Base-by-base conservation (phyloP, 306 rosid species). In the Ziziphus jujuba region DNA sequence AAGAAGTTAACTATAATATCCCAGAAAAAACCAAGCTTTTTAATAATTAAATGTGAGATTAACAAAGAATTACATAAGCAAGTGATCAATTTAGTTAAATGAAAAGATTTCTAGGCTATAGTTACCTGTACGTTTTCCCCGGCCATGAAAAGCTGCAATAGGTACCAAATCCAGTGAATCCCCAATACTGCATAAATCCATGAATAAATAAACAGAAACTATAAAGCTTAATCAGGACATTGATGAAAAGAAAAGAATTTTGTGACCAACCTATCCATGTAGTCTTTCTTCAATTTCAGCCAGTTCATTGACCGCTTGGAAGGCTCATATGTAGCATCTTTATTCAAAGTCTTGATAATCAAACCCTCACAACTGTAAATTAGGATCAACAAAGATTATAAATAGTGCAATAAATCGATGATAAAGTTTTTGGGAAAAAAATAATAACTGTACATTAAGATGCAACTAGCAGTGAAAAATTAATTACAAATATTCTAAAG, bases 81-180 rank as follows among this genome's bases (percentile, higher is more conserved):
- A 72, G 22, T 63, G 66, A 67, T 49, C 74, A 28, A 22, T 36
- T 33, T 24, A 40, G 61, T 66, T 52, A 59, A 51, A 34, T 60
- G 72, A 71, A 47, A n/a, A 72, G 4, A 28, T 28, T 28, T 28
- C 55, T 16, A 24, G 68, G 59, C 40, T 48, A 55, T 54, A 23
- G 74, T 80, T 67, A 93, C 97, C 99, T 88, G 96, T 84, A 62
- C 97, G 97, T 70, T 88, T 93, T 56, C 98, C 97, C 49, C 91
- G 97, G 24, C 99, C 99, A 9, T 88, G 90, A 65, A 93, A 93
- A 69, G 97, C 99, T 71, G 87, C 99, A 75, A 93, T 88, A 58
- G 99, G 97, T 23, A 88, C 99, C 97, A 90, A 84, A 86, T 93
- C 97, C 64, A 93, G 76, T 0, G 99, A 93, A 81, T 93, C 96